Conservation (phyloP, 2,329 filamentous ascomycete species). For the Botrytis deweyae region DNA sequence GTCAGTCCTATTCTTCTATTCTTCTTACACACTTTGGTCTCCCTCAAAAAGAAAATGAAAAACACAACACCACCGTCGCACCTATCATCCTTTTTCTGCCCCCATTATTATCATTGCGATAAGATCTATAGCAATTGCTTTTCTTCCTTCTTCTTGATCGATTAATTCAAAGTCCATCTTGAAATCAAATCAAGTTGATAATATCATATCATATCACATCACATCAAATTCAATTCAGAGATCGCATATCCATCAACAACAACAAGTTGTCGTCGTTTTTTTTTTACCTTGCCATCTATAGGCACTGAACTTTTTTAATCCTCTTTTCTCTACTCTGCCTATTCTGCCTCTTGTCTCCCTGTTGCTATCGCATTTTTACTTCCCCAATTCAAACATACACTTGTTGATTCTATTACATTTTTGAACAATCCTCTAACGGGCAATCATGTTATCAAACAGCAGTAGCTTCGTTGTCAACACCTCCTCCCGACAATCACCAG, state of each 20-base stretch:
- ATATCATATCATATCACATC: constrained; percentile 25
- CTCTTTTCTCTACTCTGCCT: constrained; percentile 27
- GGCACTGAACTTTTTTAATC: constrained; percentile 31
- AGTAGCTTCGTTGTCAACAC: constrained; percentile 33
- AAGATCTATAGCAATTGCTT: constrained; percentile 12
- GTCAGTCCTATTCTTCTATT: constrained; percentile 34
- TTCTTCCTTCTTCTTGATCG: constrained; percentile 19
- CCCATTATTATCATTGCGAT: constrained; percentile 27
- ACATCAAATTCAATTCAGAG: constrained; percentile 9
- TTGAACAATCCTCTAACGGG: constrained; percentile 41
- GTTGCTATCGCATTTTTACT: constrained; percentile 21
- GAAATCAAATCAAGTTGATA: constrained; percentile 5
- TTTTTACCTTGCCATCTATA: constrained; percentile 28
- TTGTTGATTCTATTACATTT: constrained; percentile 29
- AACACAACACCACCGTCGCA: background rate
- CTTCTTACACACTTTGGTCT: constrained; percentile 25
- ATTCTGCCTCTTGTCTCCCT: constrained; percentile 15
- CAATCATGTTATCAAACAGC: constrained; percentile 43
- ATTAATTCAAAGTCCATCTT: constrained; percentile 11
- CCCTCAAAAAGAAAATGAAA: constrained; percentile 25
- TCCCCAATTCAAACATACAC: constrained; percentile 25
- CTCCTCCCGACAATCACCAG: constrained; percentile 33
- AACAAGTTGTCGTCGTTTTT: constrained; percentile 25
- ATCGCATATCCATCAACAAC: constrained; percentile 23
- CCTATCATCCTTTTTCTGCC: constrained; percentile 35